Conservation (phyloP, 1,284 basidiomycete genomes). For the Moniliophthora roreri region DNA sequence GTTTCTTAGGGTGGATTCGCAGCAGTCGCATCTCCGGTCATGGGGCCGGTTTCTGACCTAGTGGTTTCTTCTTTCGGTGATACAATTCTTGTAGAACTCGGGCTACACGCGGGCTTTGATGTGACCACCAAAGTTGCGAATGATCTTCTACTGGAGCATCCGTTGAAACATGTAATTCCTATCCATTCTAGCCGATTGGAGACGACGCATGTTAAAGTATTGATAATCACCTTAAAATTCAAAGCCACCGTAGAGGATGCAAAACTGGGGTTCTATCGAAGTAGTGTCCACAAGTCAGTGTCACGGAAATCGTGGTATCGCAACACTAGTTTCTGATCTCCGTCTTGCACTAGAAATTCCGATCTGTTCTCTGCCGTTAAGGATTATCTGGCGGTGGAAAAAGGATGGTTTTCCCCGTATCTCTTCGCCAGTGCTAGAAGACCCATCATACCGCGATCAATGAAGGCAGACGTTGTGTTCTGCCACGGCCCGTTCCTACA, state of each 20-base stretch:
- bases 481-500: slow-evolving; percentile 64
- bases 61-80: slow-evolving; percentile 52
- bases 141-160: slow-evolving; percentile 52
- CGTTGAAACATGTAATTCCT: slow-evolving; percentile 48
- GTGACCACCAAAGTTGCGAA: slow-evolving; percentile 49
- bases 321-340: neutral
- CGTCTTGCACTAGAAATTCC: slow-evolving; percentile 36
- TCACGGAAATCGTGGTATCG: neutral
- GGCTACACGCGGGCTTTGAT: slow-evolving; percentile 54
- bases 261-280: slow-evolving; percentile 58
- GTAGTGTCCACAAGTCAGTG: slow-evolving; percentile 54
- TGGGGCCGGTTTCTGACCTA: slow-evolving; percentile 54
- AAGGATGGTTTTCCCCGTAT: slow-evolving; percentile 70
- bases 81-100: slow-evolving; percentile 55
- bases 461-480: slow-evolving; percentile 68
- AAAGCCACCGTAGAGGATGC: slow-evolving; percentile 62
- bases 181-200: slow-evolving; percentile 51
- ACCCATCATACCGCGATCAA: slow-evolving; percentile 58
- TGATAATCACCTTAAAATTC: slow-evolving; percentile 61
- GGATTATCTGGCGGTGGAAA: slow-evolving; percentile 61
- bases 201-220: slow-evolving; percentile 57
- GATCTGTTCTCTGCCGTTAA: slow-evolving; percentile 61
- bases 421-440: slow-evolving; percentile 60
- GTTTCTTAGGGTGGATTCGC: slow-evolving; percentile 63
- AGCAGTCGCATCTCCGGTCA: slow-evolving; percentile 51